phyloP scores from a whole-genome alignment of 305 asterid species.

The Lippia alba region DNA sequence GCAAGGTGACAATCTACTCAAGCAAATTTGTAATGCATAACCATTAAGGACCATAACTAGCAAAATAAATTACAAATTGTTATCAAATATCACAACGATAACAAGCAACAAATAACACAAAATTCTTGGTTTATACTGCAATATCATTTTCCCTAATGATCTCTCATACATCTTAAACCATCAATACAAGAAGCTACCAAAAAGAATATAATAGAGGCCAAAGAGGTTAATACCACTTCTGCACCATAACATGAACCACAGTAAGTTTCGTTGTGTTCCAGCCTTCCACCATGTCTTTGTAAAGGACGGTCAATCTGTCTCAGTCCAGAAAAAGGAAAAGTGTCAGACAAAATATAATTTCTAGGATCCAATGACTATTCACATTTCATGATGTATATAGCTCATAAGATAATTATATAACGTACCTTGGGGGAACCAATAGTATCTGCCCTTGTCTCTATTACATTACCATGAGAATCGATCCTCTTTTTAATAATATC shows the following conservation, averaged over 20 bases:
- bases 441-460: background rate
- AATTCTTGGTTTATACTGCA: background rate
- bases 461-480: background rate
- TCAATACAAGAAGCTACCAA: slow-evolving; percentile 12
- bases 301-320: slow-evolving; percentile 79
- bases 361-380: background rate
- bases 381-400: background rate
- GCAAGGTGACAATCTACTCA: slow-evolving; percentile 26
- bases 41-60: slow-evolving; percentile 1
- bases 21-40: background rate
- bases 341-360: background rate
- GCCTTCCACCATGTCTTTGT: slow-evolving; percentile 97
- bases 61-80: slow-evolving; percentile 1
- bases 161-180: slow-evolving; percentile 4
- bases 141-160: background rate
- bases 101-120: background rate
- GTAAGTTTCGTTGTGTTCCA: slow-evolving; percentile 92
- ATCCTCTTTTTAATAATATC: background rate
- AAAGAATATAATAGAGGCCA: slow-evolving; percentile 17
- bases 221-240: slow-evolving; percentile 67
- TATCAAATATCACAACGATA: slow-evolving; percentile 2
- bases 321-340: slow-evolving; percentile 18
- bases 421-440: background rate
- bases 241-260: slow-evolving; percentile 99
- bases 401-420: background rate